These are phyloP conservation scores for Neopestalotiopsis rosae DNA, from an alignment of 2,329 filamentous ascomycete genomes.

Conservation along the genomic window DNA sequence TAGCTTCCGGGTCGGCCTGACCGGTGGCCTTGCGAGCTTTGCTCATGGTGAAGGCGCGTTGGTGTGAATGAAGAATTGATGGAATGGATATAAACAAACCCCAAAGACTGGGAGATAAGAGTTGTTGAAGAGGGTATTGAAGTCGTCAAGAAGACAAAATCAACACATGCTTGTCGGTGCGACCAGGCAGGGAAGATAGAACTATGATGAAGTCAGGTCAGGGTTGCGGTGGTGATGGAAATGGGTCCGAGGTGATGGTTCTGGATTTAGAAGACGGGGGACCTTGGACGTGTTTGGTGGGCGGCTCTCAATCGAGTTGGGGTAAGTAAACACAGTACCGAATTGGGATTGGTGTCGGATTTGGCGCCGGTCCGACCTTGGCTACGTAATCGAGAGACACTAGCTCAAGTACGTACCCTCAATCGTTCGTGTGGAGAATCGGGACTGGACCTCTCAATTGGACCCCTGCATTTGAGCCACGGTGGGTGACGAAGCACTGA, in stretches of 20 bases:
- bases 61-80: background rate
- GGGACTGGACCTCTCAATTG: background rate
- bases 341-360: constrained; percentile 22
- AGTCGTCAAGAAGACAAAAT: background rate
- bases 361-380: constrained; percentile 14
- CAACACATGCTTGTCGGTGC: background rate
- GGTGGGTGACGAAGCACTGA: background rate
- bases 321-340: constrained; percentile 31
- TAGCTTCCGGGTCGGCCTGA: constrained; percentile 40
- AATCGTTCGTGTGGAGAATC: too few relatives aligned
- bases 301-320: constrained; percentile 14
- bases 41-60: constrained; percentile 25
- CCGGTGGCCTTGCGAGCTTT: constrained; percentile 32
- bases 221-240: background rate
- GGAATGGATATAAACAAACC: background rate
- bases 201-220: constrained; percentile 5
- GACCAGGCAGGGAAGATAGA: constrained; percentile 1
- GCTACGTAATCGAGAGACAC: constrained; percentile 1
- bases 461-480: background rate
- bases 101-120: background rate
- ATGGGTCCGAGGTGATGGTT: constrained; percentile 6
- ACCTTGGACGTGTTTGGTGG: constrained; percentile 30
- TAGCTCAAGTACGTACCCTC: background rate
- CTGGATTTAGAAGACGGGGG: constrained; percentile 19
- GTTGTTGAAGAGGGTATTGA: background rate